Conservation (phyloP, 805 yeast species). For the Hanseniaspora meyeri region DNA sequence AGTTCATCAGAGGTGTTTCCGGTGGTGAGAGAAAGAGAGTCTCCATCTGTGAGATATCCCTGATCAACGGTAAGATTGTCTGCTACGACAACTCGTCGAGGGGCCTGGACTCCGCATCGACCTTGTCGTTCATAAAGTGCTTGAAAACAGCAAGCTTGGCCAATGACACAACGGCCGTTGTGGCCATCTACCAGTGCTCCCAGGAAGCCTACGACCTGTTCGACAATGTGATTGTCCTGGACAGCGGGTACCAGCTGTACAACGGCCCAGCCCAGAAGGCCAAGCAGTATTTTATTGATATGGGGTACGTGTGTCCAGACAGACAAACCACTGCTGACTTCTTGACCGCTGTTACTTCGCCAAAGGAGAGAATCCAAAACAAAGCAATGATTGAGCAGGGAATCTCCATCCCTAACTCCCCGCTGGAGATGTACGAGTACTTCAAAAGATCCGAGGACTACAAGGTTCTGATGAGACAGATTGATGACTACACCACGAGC, state of each 20-base stretch:
- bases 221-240: slow-evolving; percentile 41
- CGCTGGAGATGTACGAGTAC: slow-evolving; percentile 38
- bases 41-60: slow-evolving; percentile 53
- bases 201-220: slow-evolving; percentile 44
- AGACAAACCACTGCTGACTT: slow-evolving; percentile 52
- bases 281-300: slow-evolving; percentile 35
- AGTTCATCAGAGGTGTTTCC: slow-evolving; percentile 55
- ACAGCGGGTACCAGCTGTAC: slow-evolving; percentile 46
- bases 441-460: slow-evolving; percentile 40
- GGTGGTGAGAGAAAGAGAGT: slow-evolving; percentile 71
- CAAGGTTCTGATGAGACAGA: slow-evolving; percentile 29
- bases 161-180: slow-evolving; percentile 40
- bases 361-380: slow-evolving; percentile 36
- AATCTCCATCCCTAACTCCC: slow-evolving; percentile 38
- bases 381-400: slow-evolving; percentile 32
- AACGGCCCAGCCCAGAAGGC: slow-evolving; percentile 39
- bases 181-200: slow-evolving; percentile 52
- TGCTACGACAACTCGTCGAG: slow-evolving; percentile 55
- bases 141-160: slow-evolving; percentile 41
- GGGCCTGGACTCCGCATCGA: slow-evolving; percentile 54
- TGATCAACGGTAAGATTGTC: slow-evolving; percentile 37
- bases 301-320: slow-evolving; percentile 47
- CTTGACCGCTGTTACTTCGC: slow-evolving; percentile 44
- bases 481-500: slow-evolving; percentile 28
- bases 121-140: slow-evolving; percentile 44